A percentile compares a stretch with the other conserved stretches of the same genome.
Conservation (phyloP, 2,329 filamentous ascomycete genomes). For the Tolypocladium cylindrosporum region DNA sequence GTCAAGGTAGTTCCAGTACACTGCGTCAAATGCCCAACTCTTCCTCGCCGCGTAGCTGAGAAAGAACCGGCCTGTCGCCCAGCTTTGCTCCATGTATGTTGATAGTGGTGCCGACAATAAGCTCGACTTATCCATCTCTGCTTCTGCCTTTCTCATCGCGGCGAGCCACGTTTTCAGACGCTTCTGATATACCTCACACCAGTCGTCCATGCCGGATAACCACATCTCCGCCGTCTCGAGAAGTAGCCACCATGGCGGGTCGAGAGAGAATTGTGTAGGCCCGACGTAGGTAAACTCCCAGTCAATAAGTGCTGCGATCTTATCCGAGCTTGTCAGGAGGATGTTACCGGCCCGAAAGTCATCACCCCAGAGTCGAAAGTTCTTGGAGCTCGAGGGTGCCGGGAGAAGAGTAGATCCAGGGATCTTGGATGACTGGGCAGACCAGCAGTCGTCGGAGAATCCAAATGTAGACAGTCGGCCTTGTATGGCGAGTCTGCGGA, state of each 20-base stretch:
- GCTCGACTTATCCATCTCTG: background rate
- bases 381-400: slow-evolving; percentile 9
- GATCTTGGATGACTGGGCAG: background rate
- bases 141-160: slow-evolving; percentile 15
- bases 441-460: slow-evolving; percentile 20
- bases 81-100: slow-evolving; percentile 24
- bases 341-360: slow-evolving; percentile 22
- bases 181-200: slow-evolving; percentile 17
- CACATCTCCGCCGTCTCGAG: slow-evolving; percentile 17
- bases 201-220: slow-evolving; percentile 17
- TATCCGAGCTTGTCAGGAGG: slow-evolving; percentile 14
- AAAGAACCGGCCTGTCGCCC: slow-evolving; percentile 21
- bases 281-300: background rate
- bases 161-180: slow-evolving; percentile 23
- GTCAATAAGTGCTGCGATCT: slow-evolving; percentile 8
- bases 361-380: slow-evolving; percentile 21
- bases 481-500: slow-evolving; percentile 21
- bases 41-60: slow-evolving; percentile 24
- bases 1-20: slow-evolving; percentile 26
- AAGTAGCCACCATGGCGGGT: slow-evolving; percentile 1
- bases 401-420: background rate
- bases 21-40: slow-evolving; percentile 25
- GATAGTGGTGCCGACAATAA: slow-evolving; percentile 11
- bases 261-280: background rate
- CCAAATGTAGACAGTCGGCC: slow-evolving; percentile 15